Evolutionary conservation across 2,329 filamentous ascomycete genomes (phyloP).

Genomic region (Hymenoscyphus linearis): DNA sequence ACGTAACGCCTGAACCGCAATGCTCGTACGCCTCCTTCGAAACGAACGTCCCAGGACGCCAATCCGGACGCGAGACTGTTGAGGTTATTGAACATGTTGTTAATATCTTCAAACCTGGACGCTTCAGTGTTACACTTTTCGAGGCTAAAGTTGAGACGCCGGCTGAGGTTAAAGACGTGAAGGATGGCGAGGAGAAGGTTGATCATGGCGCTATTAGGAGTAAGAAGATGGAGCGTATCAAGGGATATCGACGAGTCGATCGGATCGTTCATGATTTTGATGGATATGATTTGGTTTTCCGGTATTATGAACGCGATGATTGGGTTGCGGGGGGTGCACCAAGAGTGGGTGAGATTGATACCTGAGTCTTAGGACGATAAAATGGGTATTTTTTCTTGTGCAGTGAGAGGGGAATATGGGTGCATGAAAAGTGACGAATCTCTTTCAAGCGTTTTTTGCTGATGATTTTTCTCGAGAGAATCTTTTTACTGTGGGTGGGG

Average conservation of each 20-base stretch:
- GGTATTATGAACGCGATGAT: conserved; percentile 89
- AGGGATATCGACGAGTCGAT: conserved; percentile 84
- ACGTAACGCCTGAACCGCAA: conserved; percentile 93
- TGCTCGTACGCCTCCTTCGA: conserved; percentile 98
- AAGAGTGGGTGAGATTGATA: conserved; percentile 30
- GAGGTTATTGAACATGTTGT: conserved; percentile 94
- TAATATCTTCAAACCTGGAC: conserved; percentile 92
- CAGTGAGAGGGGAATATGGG: background rate
- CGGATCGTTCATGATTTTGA: conserved; percentile 96
- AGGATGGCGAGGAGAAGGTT: conserved; percentile 32
- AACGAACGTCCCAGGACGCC: conserved; percentile 88
- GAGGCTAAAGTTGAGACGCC: conserved; percentile 65
- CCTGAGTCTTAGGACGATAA: no score
- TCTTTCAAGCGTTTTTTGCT: no score
- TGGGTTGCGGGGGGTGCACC: conserved; percentile 42
- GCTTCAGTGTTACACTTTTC: conserved; percentile 94
- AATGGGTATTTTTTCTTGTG: no score
- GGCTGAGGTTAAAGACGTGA: conserved; percentile 18
- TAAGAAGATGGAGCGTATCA: conserved; percentile 62
- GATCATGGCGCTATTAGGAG: conserved; percentile 39
- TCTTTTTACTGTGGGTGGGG: no score
- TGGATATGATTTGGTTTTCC: conserved; percentile 93
- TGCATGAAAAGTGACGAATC: background rate
- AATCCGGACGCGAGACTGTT: conserved; percentile 80
- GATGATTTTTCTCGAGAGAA: no score